Conservation (phyloP, 495 filamentous ascomycete genomes). For the Diplogelasinospora grovesii region DNA sequence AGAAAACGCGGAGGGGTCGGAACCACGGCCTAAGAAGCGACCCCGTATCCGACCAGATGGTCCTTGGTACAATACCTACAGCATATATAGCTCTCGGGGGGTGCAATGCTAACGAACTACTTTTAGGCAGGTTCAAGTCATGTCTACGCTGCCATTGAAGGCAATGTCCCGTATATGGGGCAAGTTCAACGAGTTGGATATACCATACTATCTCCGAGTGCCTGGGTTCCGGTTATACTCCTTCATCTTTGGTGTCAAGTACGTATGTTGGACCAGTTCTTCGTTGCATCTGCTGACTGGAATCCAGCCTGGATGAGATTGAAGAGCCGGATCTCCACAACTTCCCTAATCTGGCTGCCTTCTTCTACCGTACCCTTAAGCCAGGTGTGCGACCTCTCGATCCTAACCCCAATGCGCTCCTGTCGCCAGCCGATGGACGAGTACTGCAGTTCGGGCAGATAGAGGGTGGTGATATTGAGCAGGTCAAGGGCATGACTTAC, state of each 20-base stretch:
- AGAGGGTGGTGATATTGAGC: slow-evolving; percentile 89
- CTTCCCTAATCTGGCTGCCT: slow-evolving; percentile 89
- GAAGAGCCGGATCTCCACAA: slow-evolving; percentile 77
- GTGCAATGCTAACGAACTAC: slow-evolving; percentile 7
- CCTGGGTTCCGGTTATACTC: slow-evolving; percentile 96
- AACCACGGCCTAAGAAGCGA: slow-evolving; percentile 51
- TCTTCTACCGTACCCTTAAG: slow-evolving; percentile 94
- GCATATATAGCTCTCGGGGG: neutral
- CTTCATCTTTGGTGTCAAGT: slow-evolving; percentile 88
- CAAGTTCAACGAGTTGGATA: slow-evolving; percentile 84
- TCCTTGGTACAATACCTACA: slow-evolving; percentile 58
- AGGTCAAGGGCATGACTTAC: slow-evolving; percentile 98
- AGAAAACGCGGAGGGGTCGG: slow-evolving; percentile 36
- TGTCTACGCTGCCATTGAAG: slow-evolving; percentile 93
- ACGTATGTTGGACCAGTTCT: slow-evolving; percentile 10
- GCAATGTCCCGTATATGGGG: slow-evolving; percentile 91
- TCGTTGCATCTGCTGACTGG: neutral
- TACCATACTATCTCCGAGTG: slow-evolving; percentile 83
- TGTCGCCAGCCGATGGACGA: slow-evolving; percentile 84
- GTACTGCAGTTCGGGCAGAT: slow-evolving; percentile 90
- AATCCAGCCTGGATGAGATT: slow-evolving; percentile 66
- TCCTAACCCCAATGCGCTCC: slow-evolving; percentile 64
- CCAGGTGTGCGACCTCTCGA: slow-evolving; percentile 85
- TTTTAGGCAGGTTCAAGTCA: slow-evolving; percentile 81
- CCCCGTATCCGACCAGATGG: slow-evolving; percentile 74